Base-by-base conservation (phyloP, 495 filamentous ascomycete species). In the Echria macrotheca region DNA sequence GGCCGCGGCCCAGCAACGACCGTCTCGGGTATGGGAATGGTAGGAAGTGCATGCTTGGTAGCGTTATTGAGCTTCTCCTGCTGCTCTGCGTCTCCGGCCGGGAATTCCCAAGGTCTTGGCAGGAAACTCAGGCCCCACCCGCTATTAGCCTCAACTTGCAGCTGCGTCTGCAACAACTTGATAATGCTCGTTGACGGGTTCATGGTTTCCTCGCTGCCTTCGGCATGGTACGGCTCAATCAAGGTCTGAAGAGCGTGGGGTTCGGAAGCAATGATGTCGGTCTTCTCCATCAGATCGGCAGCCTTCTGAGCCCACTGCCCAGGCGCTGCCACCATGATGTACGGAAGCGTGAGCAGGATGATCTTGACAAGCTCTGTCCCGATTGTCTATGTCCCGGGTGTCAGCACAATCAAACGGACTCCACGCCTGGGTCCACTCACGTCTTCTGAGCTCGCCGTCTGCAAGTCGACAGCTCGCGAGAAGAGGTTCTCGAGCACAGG, bases 301-400 rank as follows among this genome's bases (percentile, higher is more conserved):
- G 90, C 89, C 54, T 86, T 82, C 29, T 81, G 72, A 54, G 85
- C 78, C 49, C 82, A 81, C 31, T 76, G 70, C 5, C 74, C 78
- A 36, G 72, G 71, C 10, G 84, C 79, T 2, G 87, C 83, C 32
- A 83, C 80, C 73, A 96, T 82, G 29, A 91, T 74, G 65, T 96
- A 99, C 5, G 93, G 91, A 49, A 97, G 84, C 0, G 89, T 93
- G 32, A 95, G 80, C 31, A 96, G 78, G 47, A 96, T 94, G 54
- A 96, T 87, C 67, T 96, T 96, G 61, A 95, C 88, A 36, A 99
- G 77, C 68, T 97, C 93, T 25, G 82, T 75, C n/a, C 83, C 83
- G 50, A 99, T 74, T 2, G 89, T 87, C 73, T 77, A 49, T 22
- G 22, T 19, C 33, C 32, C 11, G 52, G 26, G 3, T n/a, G 52